Conservation (phyloP, 768 basidiomycete species). For the Hygrocybe punicea region DNA sequence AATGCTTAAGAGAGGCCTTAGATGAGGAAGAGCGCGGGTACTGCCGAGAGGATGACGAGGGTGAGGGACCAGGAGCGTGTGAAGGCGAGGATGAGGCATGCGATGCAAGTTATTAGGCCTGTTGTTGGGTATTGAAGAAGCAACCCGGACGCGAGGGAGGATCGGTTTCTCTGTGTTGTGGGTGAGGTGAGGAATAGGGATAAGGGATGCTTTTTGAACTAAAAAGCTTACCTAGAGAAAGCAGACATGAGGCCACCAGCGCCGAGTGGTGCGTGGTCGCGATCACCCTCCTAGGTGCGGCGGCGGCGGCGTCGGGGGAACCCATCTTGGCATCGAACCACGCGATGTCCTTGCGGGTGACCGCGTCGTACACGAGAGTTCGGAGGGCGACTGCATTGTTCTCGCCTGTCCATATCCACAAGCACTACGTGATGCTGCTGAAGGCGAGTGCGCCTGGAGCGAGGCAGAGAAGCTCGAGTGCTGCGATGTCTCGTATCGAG, state of each 20-base stretch:
- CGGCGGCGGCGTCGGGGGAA: background rate
- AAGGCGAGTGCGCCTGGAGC: constrained; percentile 64
- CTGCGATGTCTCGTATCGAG: too few species aligned
- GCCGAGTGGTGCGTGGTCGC: constrained; percentile 60
- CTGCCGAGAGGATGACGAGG: too few species aligned
- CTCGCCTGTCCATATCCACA: constrained; percentile 91
- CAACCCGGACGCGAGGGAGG: too few species aligned
- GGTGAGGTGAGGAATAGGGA: too few species aligned
- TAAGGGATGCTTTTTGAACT: constrained; percentile 31
- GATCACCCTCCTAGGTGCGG: constrained; percentile 40
- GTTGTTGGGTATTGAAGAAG: too few species aligned
- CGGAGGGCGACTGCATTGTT: constrained; percentile 67
- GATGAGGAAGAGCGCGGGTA: constrained; percentile 76
- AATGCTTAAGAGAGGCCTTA: constrained; percentile 71
- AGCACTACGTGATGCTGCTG: constrained; percentile 74
- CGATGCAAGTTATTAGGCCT: too few species aligned
- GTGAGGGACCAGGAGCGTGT: too few species aligned
- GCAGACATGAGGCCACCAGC: constrained; percentile 91
- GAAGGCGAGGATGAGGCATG: too few species aligned
- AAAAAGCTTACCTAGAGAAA: constrained; percentile 65
- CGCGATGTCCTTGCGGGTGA: constrained; percentile 67
- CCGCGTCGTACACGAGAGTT: constrained; percentile 61
- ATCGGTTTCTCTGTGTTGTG: too few species aligned
- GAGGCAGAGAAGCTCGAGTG: constrained; percentile 63
- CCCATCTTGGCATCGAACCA: constrained; percentile 89